Percentiles rank a stretch among this genome's conserved stretches.
These are phyloP conservation scores for Mucor plumbeus DNA, from an alignment of 371 early-diverging fungal species.

Conservation along the genomic window DNA sequence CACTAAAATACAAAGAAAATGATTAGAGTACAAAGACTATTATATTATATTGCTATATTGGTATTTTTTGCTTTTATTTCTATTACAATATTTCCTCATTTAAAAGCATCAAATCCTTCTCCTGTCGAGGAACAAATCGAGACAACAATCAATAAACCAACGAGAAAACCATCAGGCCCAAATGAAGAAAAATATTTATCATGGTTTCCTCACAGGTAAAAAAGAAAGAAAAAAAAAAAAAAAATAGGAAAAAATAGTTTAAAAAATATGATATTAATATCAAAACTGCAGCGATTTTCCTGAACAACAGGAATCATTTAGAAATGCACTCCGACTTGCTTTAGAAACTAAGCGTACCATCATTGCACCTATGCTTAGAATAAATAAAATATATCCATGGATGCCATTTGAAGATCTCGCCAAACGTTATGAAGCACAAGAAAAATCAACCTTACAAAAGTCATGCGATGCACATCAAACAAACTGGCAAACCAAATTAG, in stretches of 20 bases:
- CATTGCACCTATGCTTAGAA: slow-evolving; percentile 51
- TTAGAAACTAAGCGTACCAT: slow-evolving; percentile 51
- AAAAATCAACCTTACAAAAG: slow-evolving; percentile 27
- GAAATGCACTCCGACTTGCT: slow-evolving; percentile 51
- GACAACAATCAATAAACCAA: not conserved
- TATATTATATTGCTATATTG: slow-evolving; percentile 25
- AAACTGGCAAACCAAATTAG: slow-evolving; percentile 32
- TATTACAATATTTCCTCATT: slow-evolving; percentile 14
- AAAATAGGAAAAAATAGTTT: too few species aligned
- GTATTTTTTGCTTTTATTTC: slow-evolving; percentile 25
- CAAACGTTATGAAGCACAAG: slow-evolving; percentile 44
- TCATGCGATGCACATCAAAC: slow-evolving; percentile 23
- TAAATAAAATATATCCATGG: slow-evolving; percentile 45
- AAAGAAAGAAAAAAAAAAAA: not conserved
- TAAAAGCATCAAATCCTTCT: slow-evolving; percentile 9
- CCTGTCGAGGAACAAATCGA: not conserved
- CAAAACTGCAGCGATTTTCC: slow-evolving; percentile 31
- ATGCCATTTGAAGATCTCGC: slow-evolving; percentile 46
- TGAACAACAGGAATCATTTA: slow-evolving; percentile 51
- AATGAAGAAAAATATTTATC: slow-evolving; percentile 33
- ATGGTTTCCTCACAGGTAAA: slow-evolving; percentile 41
- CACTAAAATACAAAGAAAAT: slow-evolving; percentile 5
- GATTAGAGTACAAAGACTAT: slow-evolving; percentile 27
- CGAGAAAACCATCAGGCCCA: slow-evolving; percentile 9
- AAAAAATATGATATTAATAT: not conserved